Evolutionary conservation across 2,329 filamentous ascomycete species (phyloP), one percentile per base, ranked within the genome.

Genomic region (Aspergillus udagawae): DNA sequence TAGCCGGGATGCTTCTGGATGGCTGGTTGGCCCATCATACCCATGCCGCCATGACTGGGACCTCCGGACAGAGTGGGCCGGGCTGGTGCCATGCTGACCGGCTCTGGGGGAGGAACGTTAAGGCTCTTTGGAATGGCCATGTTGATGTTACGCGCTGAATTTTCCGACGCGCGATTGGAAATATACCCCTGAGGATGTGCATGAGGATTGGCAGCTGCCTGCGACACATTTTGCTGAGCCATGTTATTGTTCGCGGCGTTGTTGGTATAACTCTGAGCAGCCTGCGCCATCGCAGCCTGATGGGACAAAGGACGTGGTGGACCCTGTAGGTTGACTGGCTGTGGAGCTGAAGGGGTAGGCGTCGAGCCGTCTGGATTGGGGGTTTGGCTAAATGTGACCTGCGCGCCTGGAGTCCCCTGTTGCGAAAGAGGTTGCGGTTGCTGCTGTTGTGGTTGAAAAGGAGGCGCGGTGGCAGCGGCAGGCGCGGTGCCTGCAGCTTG

Each of bases 61-160:
- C 92, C 92, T 51, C 89, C 89, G 20, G 86, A 87, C 68, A 94
- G 83, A 0, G 93, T 96, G n/a, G 94, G 94, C 7, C 94, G 87
- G 10, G 77, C 84, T 70, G 77, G 84, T 62, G 75, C 85, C 86
- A 93, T 87, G 10, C 82, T 74, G 23, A 96, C 92, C 1, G 92
- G 87, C 59, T 86, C 83, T 4, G 91, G 90, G 47, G 87, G 81
- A 53, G 86, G 82, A 6, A 88, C 85, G 49, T 89, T 87, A 50
- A 97, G 82, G 42, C 83, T 86, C 74, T 95, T 96, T 2, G 91
- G 88, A 51, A 96, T 96, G 0, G 87, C 87, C 79, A 94, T 89
- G 71, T 91, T 92, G 49, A 81, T 77, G 64, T 82, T 75, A 49
- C 77, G 78, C 8, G 72, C 67, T 2, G 70, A 65, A 25, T 73